Evolutionary conservation across 2,329 filamentous ascomycete genomes (phyloP).

Genomic region (Fusarium austroafricanum): DNA sequence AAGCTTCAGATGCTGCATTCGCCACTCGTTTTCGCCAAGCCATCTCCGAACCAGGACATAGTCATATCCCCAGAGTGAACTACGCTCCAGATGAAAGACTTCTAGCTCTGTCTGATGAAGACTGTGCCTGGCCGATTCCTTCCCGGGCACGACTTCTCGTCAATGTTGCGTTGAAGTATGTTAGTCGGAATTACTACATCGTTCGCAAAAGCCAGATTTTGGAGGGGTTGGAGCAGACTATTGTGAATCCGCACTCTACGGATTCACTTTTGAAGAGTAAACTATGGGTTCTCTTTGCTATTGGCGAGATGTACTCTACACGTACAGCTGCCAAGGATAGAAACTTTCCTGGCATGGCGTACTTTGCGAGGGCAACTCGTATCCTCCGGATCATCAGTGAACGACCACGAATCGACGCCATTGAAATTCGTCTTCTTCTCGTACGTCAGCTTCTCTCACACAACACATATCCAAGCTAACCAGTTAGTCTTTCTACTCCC

Average conservation of each 20-base stretch:
- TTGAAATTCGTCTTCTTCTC: conserved; percentile 58
- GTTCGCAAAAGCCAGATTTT: conserved; percentile 54
- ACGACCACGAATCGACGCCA: conserved; percentile 55
- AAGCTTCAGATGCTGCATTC: conserved; percentile 53
- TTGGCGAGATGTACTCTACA: conserved; percentile 59
- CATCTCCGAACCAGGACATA: conserved; percentile 47
- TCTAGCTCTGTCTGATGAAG: conserved; percentile 44
- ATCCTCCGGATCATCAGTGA: conserved; percentile 56
- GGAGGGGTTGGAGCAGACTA: conserved; percentile 52
- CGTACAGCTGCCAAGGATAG: conserved; percentile 50
- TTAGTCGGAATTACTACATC: conserved; percentile 57
- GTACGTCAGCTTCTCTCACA: conserved; percentile 43
- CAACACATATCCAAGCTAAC: rapidly evolving
- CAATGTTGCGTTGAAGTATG: conserved; percentile 55
- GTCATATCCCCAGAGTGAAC: conserved; percentile 51
- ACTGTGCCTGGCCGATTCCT: conserved; percentile 54
- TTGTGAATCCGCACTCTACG: conserved; percentile 50
- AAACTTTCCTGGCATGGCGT: conserved; percentile 57
- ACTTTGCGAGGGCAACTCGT: conserved; percentile 56
- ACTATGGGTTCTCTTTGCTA: conserved; percentile 58
- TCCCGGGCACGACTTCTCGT: conserved; percentile 46
- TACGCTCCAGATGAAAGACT: conserved; percentile 50
- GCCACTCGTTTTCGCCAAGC: conserved; percentile 53
- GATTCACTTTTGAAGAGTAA: conserved; percentile 54
- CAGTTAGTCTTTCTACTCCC: conserved; percentile 56